Percentiles rank a stretch among this genome's conserved stretches.
These are phyloP conservation scores for Calocera cornea DNA, from an alignment of 768 basidiomycete species.

Conservation along the genomic window DNA sequence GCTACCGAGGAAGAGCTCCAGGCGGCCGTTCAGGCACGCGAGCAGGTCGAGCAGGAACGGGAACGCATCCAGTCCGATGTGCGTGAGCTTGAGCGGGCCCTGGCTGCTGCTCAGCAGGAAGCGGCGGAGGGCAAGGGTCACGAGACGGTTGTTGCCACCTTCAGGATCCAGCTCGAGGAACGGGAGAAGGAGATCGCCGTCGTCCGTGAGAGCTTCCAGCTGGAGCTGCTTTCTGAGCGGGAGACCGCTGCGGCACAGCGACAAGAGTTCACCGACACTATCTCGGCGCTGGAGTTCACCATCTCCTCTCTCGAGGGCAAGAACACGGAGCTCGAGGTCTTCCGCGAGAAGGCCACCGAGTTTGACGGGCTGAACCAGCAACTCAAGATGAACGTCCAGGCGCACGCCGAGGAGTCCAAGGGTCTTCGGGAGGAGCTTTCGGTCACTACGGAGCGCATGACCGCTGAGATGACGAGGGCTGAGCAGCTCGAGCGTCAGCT, in stretches of 20 bases:
- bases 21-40: not conserved
- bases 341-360: not conserved
- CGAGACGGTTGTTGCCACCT: not conserved
- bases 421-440: not conserved
- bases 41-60: not conserved
- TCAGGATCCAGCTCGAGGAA: not conserved
- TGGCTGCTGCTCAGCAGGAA: not conserved
- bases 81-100: not conserved
- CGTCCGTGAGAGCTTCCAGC: not conserved
- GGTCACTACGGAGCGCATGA: not conserved
- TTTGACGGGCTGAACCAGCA: not conserved
- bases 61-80: not conserved
- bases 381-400: not conserved
- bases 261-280: not conserved
- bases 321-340: not conserved
- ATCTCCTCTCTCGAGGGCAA: not conserved
- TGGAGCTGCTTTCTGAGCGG: not conserved
- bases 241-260: not conserved
- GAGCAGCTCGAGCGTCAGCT: conserved; percentile 1
- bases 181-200: not conserved
- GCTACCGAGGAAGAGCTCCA: not conserved
- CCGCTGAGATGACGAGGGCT: not conserved
- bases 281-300: not conserved
- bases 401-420: not conserved
- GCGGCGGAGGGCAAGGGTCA: not conserved